A percentile compares a stretch with the other conserved stretches of the same genome.
These are phyloP conservation scores for Penicillium lividum DNA, from an alignment of 495 filamentous ascomycete genomes.

Conservation along the genomic window DNA sequence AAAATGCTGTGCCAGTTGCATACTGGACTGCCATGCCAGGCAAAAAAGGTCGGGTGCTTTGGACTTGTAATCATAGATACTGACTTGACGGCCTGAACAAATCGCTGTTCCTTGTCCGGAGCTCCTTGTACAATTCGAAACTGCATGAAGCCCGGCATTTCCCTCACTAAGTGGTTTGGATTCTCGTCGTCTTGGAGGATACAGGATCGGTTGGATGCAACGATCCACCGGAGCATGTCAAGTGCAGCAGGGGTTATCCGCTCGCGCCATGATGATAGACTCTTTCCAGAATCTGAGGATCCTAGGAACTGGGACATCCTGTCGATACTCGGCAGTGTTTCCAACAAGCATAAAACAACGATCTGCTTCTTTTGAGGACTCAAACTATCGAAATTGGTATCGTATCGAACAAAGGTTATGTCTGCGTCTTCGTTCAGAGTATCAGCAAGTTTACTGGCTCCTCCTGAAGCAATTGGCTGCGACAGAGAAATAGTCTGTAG, in stretches of 20 bases:
- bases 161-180: slow-evolving; percentile 56
- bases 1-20: slow-evolving; percentile 91
- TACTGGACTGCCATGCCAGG: slow-evolving; percentile 79
- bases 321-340: slow-evolving; percentile 65
- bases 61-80: slow-evolving; percentile 38
- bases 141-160: slow-evolving; percentile 71
- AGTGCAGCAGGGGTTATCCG: slow-evolving; percentile 66
- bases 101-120: slow-evolving; percentile 86
- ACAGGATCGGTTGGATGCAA: slow-evolving; percentile 86
- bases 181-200: slow-evolving; percentile 69
- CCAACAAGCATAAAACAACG: slow-evolving; percentile 60
- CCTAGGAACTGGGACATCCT: slow-evolving; percentile 64
- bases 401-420: slow-evolving; percentile 25
- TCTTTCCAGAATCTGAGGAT: slow-evolving; percentile 28
- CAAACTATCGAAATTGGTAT: not conserved
- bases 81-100: slow-evolving; percentile 62
- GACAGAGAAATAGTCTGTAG: slow-evolving; percentile 19
- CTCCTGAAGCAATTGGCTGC: slow-evolving; percentile 8
- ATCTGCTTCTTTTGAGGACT: slow-evolving; percentile 43
- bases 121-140: slow-evolving; percentile 89
- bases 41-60: slow-evolving; percentile 70
- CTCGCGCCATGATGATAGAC: slow-evolving; percentile 60
- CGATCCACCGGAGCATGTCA: slow-evolving; percentile 80
- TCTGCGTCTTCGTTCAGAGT: not conserved
- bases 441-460: not conserved